phyloP scores from a whole-genome alignment of 2,329 filamentous ascomycete species.

The Aspergillus glaucus region DNA sequence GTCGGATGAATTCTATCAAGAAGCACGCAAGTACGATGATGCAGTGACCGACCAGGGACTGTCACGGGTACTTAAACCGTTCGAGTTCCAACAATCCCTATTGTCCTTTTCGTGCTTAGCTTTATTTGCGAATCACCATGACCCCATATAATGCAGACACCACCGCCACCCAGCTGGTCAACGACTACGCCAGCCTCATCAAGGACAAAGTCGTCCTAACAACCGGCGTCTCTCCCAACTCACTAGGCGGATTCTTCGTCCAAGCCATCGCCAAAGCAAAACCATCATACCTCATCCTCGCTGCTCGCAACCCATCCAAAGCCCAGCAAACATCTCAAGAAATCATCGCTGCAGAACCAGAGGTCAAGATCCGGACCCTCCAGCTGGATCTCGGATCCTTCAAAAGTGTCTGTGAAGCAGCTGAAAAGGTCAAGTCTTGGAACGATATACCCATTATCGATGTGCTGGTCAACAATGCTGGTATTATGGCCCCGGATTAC shows the following conservation, averaged over 20 bases:
- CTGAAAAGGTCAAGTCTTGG: conserved; percentile 22
- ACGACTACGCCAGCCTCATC: conserved; percentile 13
- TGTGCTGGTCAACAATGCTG: conserved; percentile 41
- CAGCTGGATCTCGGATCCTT: conserved; percentile 30
- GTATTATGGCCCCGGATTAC: conserved; percentile 30
- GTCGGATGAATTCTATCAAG: too few species aligned
- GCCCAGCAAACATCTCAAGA: conserved; percentile 22
- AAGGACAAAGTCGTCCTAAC: conserved; percentile 33
- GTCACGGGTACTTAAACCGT: too few species aligned
- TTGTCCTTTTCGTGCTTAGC: too few species aligned
- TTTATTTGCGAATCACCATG: background rate
- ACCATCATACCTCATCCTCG: conserved; percentile 33
- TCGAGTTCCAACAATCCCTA: too few species aligned
- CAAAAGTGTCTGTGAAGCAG: conserved; percentile 25
- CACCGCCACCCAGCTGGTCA: conserved; percentile 15
- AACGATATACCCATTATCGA: conserved; percentile 28
- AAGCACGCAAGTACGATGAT: too few species aligned
- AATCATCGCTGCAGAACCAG: conserved; percentile 14
- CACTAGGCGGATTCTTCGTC: conserved; percentile 32
- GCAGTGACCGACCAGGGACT: too few species aligned
- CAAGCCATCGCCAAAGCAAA: conserved; percentile 27
- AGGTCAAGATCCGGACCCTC: conserved; percentile 18
- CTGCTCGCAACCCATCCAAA: conserved; percentile 32
- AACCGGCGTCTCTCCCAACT: conserved; percentile 33
- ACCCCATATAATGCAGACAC: conserved; percentile 8